Evolutionary conservation across 441 rosid species (phyloP).

Genomic region (Populus tomentosa): DNA sequence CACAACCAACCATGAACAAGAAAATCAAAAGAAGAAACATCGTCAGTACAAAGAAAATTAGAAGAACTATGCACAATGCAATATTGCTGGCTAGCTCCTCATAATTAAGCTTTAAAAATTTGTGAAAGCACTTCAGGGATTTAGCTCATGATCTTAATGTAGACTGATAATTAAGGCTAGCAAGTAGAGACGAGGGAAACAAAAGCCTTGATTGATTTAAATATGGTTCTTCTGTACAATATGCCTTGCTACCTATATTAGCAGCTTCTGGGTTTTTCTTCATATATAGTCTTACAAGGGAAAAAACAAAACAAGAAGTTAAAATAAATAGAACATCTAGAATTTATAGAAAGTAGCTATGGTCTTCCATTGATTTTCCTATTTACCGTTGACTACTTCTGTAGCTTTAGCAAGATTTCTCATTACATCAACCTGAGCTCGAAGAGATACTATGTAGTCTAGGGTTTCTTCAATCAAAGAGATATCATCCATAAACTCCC

Average conservation of each 20-base stretch:
- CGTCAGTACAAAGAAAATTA: neutral
- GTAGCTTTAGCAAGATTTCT: constrained; percentile 41
- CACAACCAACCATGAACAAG: neutral
- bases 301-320: neutral
- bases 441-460: constrained; percentile 72
- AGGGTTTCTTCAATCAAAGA: constrained; percentile 76
- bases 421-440: constrained; percentile 82
- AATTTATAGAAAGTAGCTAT: neutral
- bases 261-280: neutral
- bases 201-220: constrained; percentile 4
- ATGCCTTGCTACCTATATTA: neutral
- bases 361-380: constrained; percentile 23
- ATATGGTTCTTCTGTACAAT: constrained; percentile 18
- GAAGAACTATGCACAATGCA: neutral
- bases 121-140: neutral
- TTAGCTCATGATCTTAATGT: neutral
- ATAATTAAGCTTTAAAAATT: neutral
- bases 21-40: neutral
- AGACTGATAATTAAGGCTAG: neutral
- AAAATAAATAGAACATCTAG: constrained; percentile 5
- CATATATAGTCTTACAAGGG: neutral
- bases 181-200: neutral
- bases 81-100: neutral
- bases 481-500: constrained; percentile 49
- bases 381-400: constrained; percentile 28